These are phyloP conservation scores for Apophysomyces elegans DNA, from an alignment of 371 early-diverging fungal genomes.

Conservation along the genomic window DNA sequence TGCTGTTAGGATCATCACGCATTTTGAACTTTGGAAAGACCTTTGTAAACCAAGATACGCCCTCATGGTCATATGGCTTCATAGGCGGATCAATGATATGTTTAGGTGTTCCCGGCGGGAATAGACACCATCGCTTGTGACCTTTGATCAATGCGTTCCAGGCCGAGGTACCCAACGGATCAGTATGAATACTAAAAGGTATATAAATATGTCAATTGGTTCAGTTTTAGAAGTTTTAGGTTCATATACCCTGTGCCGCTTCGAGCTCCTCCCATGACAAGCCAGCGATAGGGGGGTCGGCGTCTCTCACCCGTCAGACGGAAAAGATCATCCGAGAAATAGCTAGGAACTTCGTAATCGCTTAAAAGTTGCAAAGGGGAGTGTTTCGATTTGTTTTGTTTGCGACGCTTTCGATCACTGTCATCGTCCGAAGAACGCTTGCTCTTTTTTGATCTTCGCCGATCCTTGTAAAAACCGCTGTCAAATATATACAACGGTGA, in stretches of 20 bases:
- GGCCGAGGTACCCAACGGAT: slow-evolving; percentile 71
- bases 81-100: slow-evolving; percentile 60
- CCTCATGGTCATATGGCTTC: slow-evolving; percentile 75
- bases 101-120: slow-evolving; percentile 67
- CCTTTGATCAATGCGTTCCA: slow-evolving; percentile 70
- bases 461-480: slow-evolving; percentile 58
- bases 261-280: slow-evolving; percentile 67
- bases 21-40: slow-evolving; percentile 66
- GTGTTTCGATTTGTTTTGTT: slow-evolving; percentile 12
- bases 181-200: slow-evolving; percentile 56
- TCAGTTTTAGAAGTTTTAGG: not conserved
- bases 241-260: slow-evolving; percentile 68
- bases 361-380: slow-evolving; percentile 47
- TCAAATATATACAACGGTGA: slow-evolving; percentile 88
- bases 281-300: slow-evolving; percentile 71
- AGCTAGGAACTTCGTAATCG: slow-evolving; percentile 75
- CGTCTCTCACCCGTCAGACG: slow-evolving; percentile 63
- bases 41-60: slow-evolving; percentile 77
- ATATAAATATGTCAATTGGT: not conserved
- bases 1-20: slow-evolving; percentile 28
- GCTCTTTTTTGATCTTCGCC: slow-evolving; percentile 31
- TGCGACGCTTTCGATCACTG: slow-evolving; percentile 20
- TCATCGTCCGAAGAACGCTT: slow-evolving; percentile 22
- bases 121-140: slow-evolving; percentile 77
- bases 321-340: slow-evolving; percentile 81